Conservation (phyloP, 2,329 filamentous ascomycete genomes). For the Geoglossum cookeanum region DNA sequence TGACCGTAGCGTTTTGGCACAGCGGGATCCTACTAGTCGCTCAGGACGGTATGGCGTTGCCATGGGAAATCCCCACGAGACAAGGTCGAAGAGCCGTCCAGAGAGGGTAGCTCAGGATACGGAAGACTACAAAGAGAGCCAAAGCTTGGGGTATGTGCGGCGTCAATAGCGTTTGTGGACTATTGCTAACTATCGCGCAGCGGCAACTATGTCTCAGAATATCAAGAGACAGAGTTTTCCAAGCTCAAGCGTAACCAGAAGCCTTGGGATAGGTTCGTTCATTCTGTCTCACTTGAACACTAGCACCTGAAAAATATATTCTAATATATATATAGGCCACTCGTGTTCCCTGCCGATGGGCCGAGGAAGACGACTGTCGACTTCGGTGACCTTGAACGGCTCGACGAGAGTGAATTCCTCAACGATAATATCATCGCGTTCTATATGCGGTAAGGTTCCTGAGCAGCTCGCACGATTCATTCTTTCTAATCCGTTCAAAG, state of each 20-base stretch:
- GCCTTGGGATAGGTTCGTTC: neutral
- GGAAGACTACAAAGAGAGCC: neutral
- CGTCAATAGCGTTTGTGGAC: neutral
- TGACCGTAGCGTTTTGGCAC: neutral
- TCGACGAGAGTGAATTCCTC: constrained; percentile 70
- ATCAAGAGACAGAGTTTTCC: neutral
- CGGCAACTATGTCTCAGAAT: neutral
- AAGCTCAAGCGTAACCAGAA: constrained; percentile 23
- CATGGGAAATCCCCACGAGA: neutral
- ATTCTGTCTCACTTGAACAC: neutral
- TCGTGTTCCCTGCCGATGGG: constrained; percentile 40
- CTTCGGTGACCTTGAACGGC: constrained; percentile 50
- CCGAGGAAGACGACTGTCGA: constrained; percentile 47
- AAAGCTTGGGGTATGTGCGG: neutral
- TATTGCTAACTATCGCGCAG: neutral
- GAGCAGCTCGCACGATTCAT: neutral
- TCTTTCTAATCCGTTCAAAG: constrained; percentile 1
- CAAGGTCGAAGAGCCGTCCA: neutral
- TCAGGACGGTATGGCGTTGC: neutral
- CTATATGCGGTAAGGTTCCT: constrained; percentile 42
- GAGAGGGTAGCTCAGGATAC: neutral
- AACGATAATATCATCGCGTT: constrained; percentile 90
- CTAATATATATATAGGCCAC: constrained; percentile 21
- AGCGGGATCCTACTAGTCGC: neutral
- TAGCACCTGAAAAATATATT: constrained; percentile 7